Base-by-base conservation (phyloP, 352 stramenopile species). In the Phytophthora pisi region DNA sequence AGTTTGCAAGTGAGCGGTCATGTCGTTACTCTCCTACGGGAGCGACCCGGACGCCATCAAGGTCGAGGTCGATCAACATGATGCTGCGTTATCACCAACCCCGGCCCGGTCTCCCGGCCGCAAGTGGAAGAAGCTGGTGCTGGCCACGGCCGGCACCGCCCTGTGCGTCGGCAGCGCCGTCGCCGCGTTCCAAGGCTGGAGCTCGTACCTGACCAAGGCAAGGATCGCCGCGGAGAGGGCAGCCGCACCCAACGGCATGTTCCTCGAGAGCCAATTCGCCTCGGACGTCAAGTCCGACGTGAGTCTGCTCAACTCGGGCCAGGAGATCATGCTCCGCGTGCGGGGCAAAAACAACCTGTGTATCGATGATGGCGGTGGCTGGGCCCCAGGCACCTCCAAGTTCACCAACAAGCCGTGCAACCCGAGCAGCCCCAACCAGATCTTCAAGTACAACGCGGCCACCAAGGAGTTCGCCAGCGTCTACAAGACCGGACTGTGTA, bases 341-440 rank as follows among this genome's bases (percentile, higher is more conserved):
- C 34, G 34, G 4, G 56, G 65, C 10, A 76, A 79, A 38, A 57
- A 57, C 31, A 74, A 71, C 23, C 16, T 80, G 18, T 82, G 74
- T 28, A 34, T 79, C 7, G 70, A 79, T 15, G 74, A 82, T n/a
- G 74, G 70, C 1, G 71, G 67, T 5, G 68, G 56, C 45, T 61
- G 51, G 62, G 34, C 40, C 1, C 34, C 36, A 8, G 69, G 45
- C 4, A 47, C n/a, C 5, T 57, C 68, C 38, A 63, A 74, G 61
- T 69, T 79, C 47, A 61, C 47, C 11, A 51, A 69, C 31, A 55
- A 61, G 46, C 47, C 57, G 31, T 79, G 72, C 61, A 71, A 77
- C 57, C 55, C 69, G 11, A 75, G 52, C 51, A 77, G 62, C 30
- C 59, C 56, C 4, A 77, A 70, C 49, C 72, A 79, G 38, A 64